These are phyloP conservation scores for Colletotrichum tropicicola DNA, from an alignment of 2,329 filamentous ascomycete genomes.

Conservation along the genomic window DNA sequence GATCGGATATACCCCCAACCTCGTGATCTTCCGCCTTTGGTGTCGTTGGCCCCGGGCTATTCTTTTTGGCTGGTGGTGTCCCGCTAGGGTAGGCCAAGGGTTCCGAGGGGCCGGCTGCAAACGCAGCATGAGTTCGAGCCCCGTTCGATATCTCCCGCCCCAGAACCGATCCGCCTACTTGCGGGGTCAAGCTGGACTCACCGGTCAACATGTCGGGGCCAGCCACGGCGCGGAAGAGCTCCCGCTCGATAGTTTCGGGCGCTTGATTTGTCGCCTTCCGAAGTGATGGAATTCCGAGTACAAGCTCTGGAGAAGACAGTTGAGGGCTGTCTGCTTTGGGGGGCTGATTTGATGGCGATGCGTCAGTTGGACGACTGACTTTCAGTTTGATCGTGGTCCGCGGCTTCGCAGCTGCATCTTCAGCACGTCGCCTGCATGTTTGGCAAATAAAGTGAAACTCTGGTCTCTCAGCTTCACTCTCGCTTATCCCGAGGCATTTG, in stretches of 20 bases:
- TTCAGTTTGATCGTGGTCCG: conserved; percentile 63
- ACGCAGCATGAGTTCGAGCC: neutral
- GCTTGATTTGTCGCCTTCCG: neutral
- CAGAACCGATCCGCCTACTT: neutral
- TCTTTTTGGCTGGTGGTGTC: neutral
- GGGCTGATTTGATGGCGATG: neutral
- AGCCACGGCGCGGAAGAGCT: neutral
- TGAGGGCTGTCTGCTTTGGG: neutral
- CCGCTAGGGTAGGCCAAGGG: neutral
- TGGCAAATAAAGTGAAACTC: conserved; percentile 90
- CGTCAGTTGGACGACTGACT: conserved; percentile 42
- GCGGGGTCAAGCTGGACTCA: neutral
- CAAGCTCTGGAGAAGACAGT: neutral
- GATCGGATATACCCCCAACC: neutral
- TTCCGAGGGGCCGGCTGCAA: neutral
- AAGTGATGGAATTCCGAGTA: neutral
- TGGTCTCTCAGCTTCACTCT: conserved; percentile 81
- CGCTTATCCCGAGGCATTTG: conserved; percentile 83
- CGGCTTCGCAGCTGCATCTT: conserved; percentile 69
- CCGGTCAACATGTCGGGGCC: neutral
- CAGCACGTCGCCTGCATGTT: conserved; percentile 76
- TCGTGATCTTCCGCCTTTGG: neutral
- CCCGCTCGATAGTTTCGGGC: neutral
- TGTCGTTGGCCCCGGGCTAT: conserved; percentile 1
- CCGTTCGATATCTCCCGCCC: neutral